phyloP scores from a whole-genome alignment of 208 protist species.

The Ichthyophonus hoferi region DNA sequence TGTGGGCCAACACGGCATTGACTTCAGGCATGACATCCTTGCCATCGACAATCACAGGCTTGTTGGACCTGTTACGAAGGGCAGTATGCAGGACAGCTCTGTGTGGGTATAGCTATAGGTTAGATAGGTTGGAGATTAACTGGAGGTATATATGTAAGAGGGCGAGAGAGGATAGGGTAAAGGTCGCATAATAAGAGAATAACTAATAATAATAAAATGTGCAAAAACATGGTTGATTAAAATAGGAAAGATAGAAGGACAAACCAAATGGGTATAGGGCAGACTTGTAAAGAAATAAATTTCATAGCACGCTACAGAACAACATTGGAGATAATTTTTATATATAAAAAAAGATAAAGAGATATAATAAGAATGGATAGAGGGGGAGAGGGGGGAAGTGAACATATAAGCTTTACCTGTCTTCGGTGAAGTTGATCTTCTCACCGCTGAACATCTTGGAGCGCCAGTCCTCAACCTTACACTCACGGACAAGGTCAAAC shows the following conservation, averaged over 20 bases:
- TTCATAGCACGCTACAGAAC: no score
- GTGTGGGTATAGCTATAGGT: conserved; percentile 55
- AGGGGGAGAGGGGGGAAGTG: background rate
- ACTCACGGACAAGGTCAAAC: conserved; percentile 63
- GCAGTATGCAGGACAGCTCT: conserved; percentile 86
- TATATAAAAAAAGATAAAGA: no score
- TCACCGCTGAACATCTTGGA: conserved; percentile 83
- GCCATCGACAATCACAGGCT: conserved; percentile 76
- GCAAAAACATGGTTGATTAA: no score
- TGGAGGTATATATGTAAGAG: background rate
- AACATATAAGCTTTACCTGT: conserved; percentile 39
- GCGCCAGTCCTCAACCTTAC: conserved; percentile 37
- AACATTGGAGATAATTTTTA: no score
- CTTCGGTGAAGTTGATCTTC: conserved; percentile 90
- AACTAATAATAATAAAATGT: no score
- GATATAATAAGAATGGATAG: background rate
- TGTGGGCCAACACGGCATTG: conserved; percentile 81
- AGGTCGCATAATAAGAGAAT: background rate
- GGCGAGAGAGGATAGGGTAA: background rate
- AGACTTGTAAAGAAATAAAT: no score
- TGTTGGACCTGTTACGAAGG: conserved; percentile 81
- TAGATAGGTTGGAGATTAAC: no score
- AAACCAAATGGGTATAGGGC: no score
- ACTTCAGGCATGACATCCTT: conserved; percentile 83
- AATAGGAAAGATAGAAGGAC: no score